Evolutionary conservation across 345 rosid genomes (phyloP).

Genomic region (Dovyalis caffra): DNA sequence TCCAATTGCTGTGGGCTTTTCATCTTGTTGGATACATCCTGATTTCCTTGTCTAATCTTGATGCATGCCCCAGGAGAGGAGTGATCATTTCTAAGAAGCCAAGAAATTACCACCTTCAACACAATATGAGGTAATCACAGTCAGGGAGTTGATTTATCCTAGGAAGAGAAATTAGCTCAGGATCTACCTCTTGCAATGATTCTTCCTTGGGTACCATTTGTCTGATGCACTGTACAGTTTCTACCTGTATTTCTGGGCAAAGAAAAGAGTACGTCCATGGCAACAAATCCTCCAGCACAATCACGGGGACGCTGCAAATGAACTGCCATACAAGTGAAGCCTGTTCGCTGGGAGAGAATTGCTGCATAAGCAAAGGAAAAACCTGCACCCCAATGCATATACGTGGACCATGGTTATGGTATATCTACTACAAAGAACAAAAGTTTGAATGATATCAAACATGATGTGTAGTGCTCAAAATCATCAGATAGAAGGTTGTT

Average conservation of each 20-base stretch:
- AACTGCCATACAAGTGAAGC: conserved; percentile 63
- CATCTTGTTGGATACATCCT: conserved; percentile 26
- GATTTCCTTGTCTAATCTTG: conserved; percentile 24
- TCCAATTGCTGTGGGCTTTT: conserved; percentile 18
- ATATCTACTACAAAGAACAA: not conserved
- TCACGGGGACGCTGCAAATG: conserved; percentile 62
- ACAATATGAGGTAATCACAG: conserved; percentile 24
- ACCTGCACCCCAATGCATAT: conserved; percentile 44
- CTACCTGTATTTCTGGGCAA: conserved; percentile 38
- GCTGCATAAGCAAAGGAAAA: conserved; percentile 57
- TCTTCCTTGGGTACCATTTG: conserved; percentile 46
- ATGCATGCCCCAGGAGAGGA: conserved; percentile 22
- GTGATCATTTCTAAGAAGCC: conserved; percentile 36
- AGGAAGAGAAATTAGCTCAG: conserved; percentile 19
- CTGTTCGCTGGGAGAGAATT: conserved; percentile 57
- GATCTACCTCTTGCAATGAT: conserved; percentile 57
- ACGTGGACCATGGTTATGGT: not conserved
- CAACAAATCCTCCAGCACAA: conserved; percentile 54
- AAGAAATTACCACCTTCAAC: conserved; percentile 59
- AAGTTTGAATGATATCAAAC: not conserved
- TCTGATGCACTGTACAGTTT: conserved; percentile 37
- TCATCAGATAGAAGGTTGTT: not conserved
- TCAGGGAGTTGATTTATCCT: conserved; percentile 2
- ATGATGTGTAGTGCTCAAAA: not conserved
- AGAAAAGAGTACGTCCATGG: conserved; percentile 69